Evolutionary conservation across 2,329 filamentous ascomycete genomes (phyloP).

Genomic region (Tricladium varicosporioides): DNA sequence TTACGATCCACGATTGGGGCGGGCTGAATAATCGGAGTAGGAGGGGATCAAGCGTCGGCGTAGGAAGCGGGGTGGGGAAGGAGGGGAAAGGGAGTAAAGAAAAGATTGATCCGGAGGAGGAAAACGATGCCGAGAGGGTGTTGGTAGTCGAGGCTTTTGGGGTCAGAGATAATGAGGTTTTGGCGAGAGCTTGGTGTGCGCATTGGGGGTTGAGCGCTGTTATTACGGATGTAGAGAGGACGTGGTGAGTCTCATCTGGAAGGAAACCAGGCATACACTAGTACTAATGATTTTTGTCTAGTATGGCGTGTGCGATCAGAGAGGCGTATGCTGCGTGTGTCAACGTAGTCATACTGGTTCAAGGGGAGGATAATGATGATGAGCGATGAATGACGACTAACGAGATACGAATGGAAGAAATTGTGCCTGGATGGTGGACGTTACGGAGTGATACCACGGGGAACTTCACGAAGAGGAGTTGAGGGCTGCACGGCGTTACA

Average conservation of each 20-base stretch:
- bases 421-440: no score
- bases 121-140: constrained; percentile 61
- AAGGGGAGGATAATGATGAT: constrained; percentile 36
- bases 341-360: constrained; percentile 68
- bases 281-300: constrained; percentile 35
- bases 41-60: not conserved
- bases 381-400: constrained; percentile 1
- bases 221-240: constrained; percentile 65
- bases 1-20: constrained; percentile 65
- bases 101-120: constrained; percentile 25
- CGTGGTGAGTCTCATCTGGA: constrained; percentile 42
- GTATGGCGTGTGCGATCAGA: constrained; percentile 69
- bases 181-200: constrained; percentile 74
- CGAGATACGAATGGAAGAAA: no score
- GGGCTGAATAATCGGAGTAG: constrained; percentile 7
- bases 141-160: constrained; percentile 72
- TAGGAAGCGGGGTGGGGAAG: not conserved
- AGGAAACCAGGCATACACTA: no score
- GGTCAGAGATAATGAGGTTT: constrained; percentile 71
- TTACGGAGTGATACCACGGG: no score
- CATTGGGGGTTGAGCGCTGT: constrained; percentile 72
- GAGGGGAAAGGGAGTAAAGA: constrained; percentile 5
- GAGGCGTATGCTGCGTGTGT: constrained; percentile 74
- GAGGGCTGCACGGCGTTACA: no score
- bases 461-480: no score